Percentiles rank a stretch among this genome's conserved stretches.
phyloP scores from a whole-genome alignment of 2,329 filamentous ascomycete genomes.

The Samsoniella hepiali region DNA sequence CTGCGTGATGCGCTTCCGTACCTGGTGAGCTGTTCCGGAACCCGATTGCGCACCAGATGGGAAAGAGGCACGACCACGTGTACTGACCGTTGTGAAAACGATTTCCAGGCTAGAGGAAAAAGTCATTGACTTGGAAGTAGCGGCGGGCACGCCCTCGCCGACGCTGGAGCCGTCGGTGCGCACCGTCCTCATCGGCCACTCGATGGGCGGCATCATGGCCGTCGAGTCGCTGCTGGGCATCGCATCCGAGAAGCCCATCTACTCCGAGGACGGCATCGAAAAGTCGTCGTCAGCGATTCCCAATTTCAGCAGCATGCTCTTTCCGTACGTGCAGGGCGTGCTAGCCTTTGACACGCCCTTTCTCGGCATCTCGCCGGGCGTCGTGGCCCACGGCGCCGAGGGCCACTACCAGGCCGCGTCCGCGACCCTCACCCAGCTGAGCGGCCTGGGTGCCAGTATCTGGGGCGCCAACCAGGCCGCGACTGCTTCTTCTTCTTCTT shows the following conservation, averaged over 20 bases:
- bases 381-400: conserved; percentile 84
- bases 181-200: conserved; percentile 80
- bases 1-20: conserved; percentile 69
- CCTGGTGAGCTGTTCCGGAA: conserved; percentile 55
- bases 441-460: conserved; percentile 64
- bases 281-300: conserved; percentile 33
- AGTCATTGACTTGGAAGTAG: conserved; percentile 92
- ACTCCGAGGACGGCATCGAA: conserved; percentile 42
- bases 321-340: conserved; percentile 86
- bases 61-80: too few relatives aligned
- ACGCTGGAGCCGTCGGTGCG: conserved; percentile 83
- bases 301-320: conserved; percentile 68
- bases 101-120: conserved; percentile 72
- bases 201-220: conserved; percentile 91
- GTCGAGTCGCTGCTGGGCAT: conserved; percentile 82
- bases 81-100: background rate
- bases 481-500: conserved; percentile 19
- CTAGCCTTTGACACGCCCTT: conserved; percentile 95
- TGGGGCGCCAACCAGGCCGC: conserved; percentile 51
- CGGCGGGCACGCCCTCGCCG: conserved; percentile 72
- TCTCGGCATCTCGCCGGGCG: conserved; percentile 74
- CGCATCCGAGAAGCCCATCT: conserved; percentile 52
- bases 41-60: background rate
- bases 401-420: conserved; percentile 75
- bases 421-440: conserved; percentile 63